A percentile compares a stretch with the other conserved stretches of the same genome.
Evolutionary conservation across 208 protist species (phyloP).

Genomic region (Leishmania turanica): DNA sequence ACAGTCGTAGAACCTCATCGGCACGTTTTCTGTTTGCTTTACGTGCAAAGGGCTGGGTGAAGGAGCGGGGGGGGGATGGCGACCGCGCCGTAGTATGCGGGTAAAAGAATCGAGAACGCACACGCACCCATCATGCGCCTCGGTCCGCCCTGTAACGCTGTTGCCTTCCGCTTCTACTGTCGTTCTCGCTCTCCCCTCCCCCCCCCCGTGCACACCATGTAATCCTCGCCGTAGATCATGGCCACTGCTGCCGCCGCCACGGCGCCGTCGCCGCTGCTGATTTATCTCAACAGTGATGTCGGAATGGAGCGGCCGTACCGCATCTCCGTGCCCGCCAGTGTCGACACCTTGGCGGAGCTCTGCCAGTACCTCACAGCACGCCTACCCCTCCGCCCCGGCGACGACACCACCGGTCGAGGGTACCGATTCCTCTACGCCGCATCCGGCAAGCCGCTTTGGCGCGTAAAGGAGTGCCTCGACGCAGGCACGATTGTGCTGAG

Average conservation of each 20-base stretch:
- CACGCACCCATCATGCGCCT: neutral
- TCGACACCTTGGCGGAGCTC: constrained; percentile 73
- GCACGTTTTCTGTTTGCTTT: neutral
- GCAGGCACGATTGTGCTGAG: constrained; percentile 61
- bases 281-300: constrained; percentile 73
- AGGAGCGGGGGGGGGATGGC: neutral
- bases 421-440: constrained; percentile 82
- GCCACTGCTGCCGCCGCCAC: neutral
- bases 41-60: neutral
- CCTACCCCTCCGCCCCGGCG: constrained; percentile 36
- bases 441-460: constrained; percentile 69
- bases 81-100: neutral
- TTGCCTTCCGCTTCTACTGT: neutral
- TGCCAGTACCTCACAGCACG: constrained; percentile 48
- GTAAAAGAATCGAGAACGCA: neutral
- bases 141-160: neutral
- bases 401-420: constrained; percentile 32
- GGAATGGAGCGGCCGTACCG: constrained; percentile 46
- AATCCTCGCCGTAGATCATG: neutral
- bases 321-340: constrained; percentile 33
- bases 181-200: neutral
- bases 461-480: constrained; percentile 68
- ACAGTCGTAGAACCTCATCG: neutral
- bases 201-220: too few species aligned
- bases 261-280: constrained; percentile 21